Base-by-base conservation (phyloP, 805 yeast species). In the Hanseniaspora mollemarum region DNA sequence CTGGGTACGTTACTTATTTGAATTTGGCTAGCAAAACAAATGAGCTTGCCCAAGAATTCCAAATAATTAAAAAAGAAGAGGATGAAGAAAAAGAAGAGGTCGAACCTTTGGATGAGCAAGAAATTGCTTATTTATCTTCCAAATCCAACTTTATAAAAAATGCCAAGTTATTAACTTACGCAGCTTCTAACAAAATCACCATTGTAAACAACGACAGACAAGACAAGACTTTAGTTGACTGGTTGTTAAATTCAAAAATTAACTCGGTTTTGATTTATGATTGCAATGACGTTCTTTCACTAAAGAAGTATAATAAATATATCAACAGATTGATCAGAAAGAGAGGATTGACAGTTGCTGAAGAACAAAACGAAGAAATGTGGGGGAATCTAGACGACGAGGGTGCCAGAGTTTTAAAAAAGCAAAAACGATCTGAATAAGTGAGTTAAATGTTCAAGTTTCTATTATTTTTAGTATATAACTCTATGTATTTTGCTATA, bases 191-290 rank as follows among this genome's bases (percentile, higher is more conserved):
- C 24, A 48, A 40, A 21, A 13, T 48, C 15, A 48, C 19, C 21
- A 18, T 48, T 16, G 15, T 39, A 10, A 43, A 39, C 18, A 16
- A 6, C 3, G 19, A 21, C 26, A 48, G 21, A 10, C 21, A 19
- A 3, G 40, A 48, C 13, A 48, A 48, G 24, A 18, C 16, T 18
- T 32, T 48, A n/a, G 26, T 31, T 48, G 45, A 48, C 4, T 48
- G 51, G 52, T 60, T 81, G 0, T 56, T 81, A 19, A 78, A 77
- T 55, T 73, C 69, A 42, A 71, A 67, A 45, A 40, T 48, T 3
- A 15, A 40, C 12, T 40, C 51, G 10, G 45, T 40, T 18, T 26
- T 48, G 29, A 13, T 48, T 2, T 48, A 48, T 18, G 51, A 51
- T 39, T 10, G 22, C 7, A 28, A 35, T 29, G 53, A 51, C 35